Conservation (phyloP, 352 stramenopile species). For the Globisporangium nagaii region DNA sequence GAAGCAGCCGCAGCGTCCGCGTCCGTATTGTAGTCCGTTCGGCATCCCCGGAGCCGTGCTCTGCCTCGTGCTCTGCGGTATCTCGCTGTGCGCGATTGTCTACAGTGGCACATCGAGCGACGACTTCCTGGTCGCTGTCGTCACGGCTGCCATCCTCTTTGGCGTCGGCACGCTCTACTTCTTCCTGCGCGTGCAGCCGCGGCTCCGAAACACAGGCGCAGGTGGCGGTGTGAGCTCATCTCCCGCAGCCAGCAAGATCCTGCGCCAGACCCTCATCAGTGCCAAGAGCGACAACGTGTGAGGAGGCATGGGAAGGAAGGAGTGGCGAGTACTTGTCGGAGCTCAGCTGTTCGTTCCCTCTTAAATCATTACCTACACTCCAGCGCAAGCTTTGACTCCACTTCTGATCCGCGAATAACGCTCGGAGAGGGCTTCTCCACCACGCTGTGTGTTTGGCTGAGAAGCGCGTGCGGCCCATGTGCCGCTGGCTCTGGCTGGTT, state of each 20-base stretch:
- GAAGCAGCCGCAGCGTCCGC: conserved; percentile 36
- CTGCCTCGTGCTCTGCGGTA: conserved; percentile 35
- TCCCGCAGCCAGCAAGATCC: conserved; percentile 17
- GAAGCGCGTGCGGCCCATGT: too few species aligned
- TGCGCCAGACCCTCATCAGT: conserved; percentile 27
- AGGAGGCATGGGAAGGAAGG: too few species aligned
- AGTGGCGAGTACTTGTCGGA: too few species aligned
- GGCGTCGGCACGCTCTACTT: conserved; percentile 37
- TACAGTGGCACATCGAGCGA: conserved; percentile 47
- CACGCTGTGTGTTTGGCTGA: too few species aligned
- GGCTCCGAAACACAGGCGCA: too few species aligned
- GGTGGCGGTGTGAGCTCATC: conserved; percentile 10
- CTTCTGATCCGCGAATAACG: too few species aligned
- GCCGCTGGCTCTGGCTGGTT: too few species aligned
- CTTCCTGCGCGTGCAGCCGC: conserved; percentile 23
- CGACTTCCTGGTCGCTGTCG: conserved; percentile 57
- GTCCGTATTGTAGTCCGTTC: conserved; percentile 55
- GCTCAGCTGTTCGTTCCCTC: too few species aligned
- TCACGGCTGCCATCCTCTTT: conserved; percentile 43
- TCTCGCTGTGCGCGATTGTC: conserved; percentile 54
- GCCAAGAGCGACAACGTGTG: neutral
- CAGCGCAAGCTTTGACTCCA: too few species aligned
- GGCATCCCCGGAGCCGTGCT: conserved; percentile 43
- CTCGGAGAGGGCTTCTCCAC: too few species aligned
- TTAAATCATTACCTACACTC: too few species aligned